Conservation (phyloP, 2,329 filamentous ascomycete genomes). For the Neoascochyta sp. region DNA sequence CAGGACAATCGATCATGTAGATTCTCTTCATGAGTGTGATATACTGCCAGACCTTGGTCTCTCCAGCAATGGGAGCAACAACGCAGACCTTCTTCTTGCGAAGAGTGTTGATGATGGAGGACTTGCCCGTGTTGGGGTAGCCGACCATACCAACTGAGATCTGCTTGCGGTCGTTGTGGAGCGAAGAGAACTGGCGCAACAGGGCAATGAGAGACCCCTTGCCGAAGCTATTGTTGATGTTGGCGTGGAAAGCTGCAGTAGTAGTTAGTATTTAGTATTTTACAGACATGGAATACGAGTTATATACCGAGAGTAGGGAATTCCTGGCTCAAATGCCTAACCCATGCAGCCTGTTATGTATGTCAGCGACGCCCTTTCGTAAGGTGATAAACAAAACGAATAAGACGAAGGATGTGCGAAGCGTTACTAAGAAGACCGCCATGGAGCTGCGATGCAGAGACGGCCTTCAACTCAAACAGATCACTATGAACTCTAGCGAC, state of each 20-base stretch:
- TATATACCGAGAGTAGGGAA: constrained; percentile 69
- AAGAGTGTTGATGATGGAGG: constrained; percentile 93
- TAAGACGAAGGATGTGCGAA: constrained; percentile 66
- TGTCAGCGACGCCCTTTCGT: constrained; percentile 21
- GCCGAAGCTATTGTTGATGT: constrained; percentile 92
- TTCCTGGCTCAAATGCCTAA: constrained; percentile 80
- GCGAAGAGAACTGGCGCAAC: constrained; percentile 83
- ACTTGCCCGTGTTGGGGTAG: constrained; percentile 94
- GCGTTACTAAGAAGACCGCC: constrained; percentile 98
- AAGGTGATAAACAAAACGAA: constrained; percentile 12
- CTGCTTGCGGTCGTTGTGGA: constrained; percentile 89
- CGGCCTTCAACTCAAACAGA: constrained; percentile 97
- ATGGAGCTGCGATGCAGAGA: constrained; percentile 61
- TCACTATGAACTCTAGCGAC: constrained; percentile 73
- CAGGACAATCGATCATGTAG: constrained; percentile 93
- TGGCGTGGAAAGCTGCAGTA: constrained; percentile 81
- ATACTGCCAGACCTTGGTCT: constrained; percentile 98
- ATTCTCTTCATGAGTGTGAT: constrained; percentile 93
- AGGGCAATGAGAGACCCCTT: constrained; percentile 92
- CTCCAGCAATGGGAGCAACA: constrained; percentile 89
- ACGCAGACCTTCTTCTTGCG: constrained; percentile 91
- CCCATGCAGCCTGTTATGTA: constrained; percentile 78
- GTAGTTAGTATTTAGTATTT: constrained; percentile 1
- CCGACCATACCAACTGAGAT: constrained; percentile 87
- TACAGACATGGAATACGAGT: neutral